phyloP scores from a whole-genome alignment of 768 basidiomycete genomes.

The Hypsizygus marmoreus region DNA sequence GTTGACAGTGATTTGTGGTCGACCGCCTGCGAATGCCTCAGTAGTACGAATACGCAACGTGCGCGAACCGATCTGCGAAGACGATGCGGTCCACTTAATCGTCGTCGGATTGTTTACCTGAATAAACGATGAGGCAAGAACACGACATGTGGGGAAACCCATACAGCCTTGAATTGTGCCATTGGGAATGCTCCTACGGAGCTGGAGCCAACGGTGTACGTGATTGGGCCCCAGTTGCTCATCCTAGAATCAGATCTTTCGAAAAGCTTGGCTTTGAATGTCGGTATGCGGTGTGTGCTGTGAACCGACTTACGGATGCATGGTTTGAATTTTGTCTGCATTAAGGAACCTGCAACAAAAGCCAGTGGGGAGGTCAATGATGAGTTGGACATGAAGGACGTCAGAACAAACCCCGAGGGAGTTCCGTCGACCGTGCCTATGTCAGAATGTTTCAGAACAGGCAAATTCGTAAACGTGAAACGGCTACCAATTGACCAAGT shows the following conservation, averaged over 20 bases:
- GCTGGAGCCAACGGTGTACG: conserved; percentile 44
- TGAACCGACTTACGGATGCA: conserved; percentile 42
- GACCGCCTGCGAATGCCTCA: conserved; percentile 46
- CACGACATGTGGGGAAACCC: not conserved
- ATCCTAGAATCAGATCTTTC: conserved; percentile 49
- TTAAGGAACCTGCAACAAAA: conserved; percentile 40
- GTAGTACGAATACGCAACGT: conserved; percentile 49
- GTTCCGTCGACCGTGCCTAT: conserved; percentile 47
- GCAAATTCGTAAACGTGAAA: not conserved
- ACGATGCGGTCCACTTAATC: conserved; percentile 41
- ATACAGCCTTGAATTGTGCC: conserved; percentile 47
- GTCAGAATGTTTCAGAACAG: not conserved
- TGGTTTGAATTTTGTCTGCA: conserved; percentile 49
- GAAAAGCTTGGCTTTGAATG: not conserved
- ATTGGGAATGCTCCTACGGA: conserved; percentile 46
- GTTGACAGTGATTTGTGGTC: conserved; percentile 47
- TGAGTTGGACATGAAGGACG: not conserved
- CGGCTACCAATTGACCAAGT: conserved; percentile 48
- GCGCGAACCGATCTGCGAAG: conserved; percentile 47
- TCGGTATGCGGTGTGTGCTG: not conserved
- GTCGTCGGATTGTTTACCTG: conserved; percentile 47
- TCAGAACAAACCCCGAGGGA: conserved; percentile 35
- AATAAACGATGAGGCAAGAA: not conserved
- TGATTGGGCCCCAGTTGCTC: conserved; percentile 47
- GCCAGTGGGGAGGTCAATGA: not conserved